Evolutionary conservation across 257 asterid genomes (phyloP), one percentile per base, ranked within the genome.

Genomic region (Cynanchum wilfordii): DNA sequence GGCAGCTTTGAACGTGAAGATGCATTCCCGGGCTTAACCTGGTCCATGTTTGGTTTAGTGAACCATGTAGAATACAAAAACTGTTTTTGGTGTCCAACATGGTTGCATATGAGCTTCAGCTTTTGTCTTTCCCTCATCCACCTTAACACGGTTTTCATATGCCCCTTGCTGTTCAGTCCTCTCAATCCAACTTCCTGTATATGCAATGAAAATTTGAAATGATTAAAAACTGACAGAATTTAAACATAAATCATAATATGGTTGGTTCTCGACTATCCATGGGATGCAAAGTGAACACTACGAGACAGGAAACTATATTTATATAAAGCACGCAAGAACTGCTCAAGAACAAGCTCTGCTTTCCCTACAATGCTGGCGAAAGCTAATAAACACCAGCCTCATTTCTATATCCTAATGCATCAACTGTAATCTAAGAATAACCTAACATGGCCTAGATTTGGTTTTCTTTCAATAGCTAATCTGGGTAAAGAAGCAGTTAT

Each of bases 71-170:
- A 82, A 77, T 88, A 89, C 17, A 91, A 75, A 71, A 89, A 89
- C 66, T 86, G 95, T 81, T 91, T 91, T 79, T 77, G 73, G 29
- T 95, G 87, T 19, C 96, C 97, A 59, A 89, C 84, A 73, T 88
- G 96, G 78, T 89, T 88, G 95, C 96, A 87, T 65, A 91, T 81
- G 68, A 79, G 77, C 82, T 83, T 85, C 24, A 91, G 80, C 86
- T 87, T 89, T 83, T 89, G 97, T 73, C 97, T 83, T 82, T 91
- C 93, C 71, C 90, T 80, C 97, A 91, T 89, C 97, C 97, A 89
- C 86, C 95, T 88, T 82, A 89, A 76, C 5, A 91, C 86, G 66
- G 86, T 80, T 75, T 91, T 91, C 97, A 91, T 89, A 84, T 88
- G 96, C 73, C 93, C 81, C 82, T 89, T 89, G 87, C 95, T 86